phyloP scores from a whole-genome alignment of 169 alveolate genomes.

The Cryptosporidium muris region DNA sequence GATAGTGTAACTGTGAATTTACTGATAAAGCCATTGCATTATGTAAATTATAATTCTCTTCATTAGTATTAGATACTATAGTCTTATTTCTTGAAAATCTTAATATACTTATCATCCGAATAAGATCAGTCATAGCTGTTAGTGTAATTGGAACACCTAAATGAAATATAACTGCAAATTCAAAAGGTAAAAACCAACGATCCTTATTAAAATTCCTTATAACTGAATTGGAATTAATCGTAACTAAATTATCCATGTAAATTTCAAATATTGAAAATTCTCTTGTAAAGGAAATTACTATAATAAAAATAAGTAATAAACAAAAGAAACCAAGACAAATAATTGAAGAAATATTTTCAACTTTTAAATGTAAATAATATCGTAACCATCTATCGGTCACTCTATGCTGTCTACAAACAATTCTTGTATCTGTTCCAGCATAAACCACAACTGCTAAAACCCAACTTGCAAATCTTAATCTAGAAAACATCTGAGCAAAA shows the following conservation, averaged over 20 bases:
- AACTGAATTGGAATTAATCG: neutral
- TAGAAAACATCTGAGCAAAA: conserved; percentile 67
- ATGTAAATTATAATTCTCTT: neutral
- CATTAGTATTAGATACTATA: neutral
- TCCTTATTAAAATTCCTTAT: neutral
- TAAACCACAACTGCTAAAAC: conserved; percentile 57
- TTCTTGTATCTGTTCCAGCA: conserved; percentile 67
- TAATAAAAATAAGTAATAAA: neutral
- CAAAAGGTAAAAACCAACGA: conserved; percentile 14
- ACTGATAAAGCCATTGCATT: neutral
- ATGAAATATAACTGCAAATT: conserved; percentile 31
- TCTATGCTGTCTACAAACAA: conserved; percentile 17
- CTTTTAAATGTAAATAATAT: conserved; percentile 9
- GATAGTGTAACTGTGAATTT: neutral
- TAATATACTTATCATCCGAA: conserved; percentile 24
- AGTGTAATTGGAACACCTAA: conserved; percentile 48
- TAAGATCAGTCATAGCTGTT: conserved; percentile 36
- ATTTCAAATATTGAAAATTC: conserved; percentile 6
- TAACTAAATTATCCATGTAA: neutral
- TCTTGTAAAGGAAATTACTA: neutral
- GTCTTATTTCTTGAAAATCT: conserved; percentile 15
- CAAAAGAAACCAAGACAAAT: conserved; percentile 1
- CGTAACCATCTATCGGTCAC: neutral
- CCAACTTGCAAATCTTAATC: conserved; percentile 62
- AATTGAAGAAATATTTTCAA: conserved; percentile 20